A percentile compares a stretch with the other conserved stretches of the same genome.
These are phyloP conservation scores for Amanita brunnescens DNA, from an alignment of 768 basidiomycete species.

Conservation along the genomic window DNA sequence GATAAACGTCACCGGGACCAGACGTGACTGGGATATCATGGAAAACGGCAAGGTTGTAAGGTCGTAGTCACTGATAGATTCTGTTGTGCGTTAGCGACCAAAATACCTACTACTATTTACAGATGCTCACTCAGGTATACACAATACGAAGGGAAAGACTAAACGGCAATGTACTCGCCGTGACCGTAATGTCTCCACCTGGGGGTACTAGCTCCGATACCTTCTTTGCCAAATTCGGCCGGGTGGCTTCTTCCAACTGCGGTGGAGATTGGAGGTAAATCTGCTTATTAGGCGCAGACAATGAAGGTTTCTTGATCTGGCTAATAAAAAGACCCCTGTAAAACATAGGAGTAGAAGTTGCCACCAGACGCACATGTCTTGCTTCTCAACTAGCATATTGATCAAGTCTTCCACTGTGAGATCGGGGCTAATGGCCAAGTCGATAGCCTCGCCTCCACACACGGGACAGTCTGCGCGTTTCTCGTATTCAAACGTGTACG, in stretches of 20 bases:
- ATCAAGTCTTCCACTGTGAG: slow-evolving; percentile 82
- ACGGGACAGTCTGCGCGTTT: slow-evolving; percentile 91
- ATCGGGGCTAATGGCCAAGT: slow-evolving; percentile 59
- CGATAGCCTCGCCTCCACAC: slow-evolving; percentile 85
- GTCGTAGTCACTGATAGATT: too few relatives aligned
- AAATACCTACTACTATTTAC: too few relatives aligned
- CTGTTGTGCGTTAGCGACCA: too few relatives aligned
- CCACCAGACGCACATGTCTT: too few relatives aligned
- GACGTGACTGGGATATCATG: too few relatives aligned
- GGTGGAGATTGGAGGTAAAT: slow-evolving; percentile 94
- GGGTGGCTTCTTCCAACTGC: slow-evolving; percentile 79
- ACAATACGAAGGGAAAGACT: slow-evolving; percentile 60
- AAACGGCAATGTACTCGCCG: slow-evolving; percentile 85
- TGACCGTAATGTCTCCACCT: slow-evolving; percentile 79
- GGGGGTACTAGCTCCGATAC: slow-evolving; percentile 72
- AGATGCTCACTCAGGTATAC: slow-evolving; percentile 36
- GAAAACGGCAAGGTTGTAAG: too few relatives aligned
- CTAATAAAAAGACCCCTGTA: slow-evolving; percentile 29
- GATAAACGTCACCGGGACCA: too few relatives aligned
- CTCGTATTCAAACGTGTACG: slow-evolving; percentile 95
- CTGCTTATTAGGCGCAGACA: slow-evolving; percentile 66
- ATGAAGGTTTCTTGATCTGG: slow-evolving; percentile 94
- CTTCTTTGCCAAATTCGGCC: slow-evolving; percentile 85
- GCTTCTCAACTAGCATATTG: slow-evolving; percentile 36
- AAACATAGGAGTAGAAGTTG: too few relatives aligned